Percentiles rank a stretch among this genome's conserved stretches.
phyloP scores from a whole-genome alignment of 1,284 basidiomycete species.

The Melampsora abietis-canadensis region DNA sequence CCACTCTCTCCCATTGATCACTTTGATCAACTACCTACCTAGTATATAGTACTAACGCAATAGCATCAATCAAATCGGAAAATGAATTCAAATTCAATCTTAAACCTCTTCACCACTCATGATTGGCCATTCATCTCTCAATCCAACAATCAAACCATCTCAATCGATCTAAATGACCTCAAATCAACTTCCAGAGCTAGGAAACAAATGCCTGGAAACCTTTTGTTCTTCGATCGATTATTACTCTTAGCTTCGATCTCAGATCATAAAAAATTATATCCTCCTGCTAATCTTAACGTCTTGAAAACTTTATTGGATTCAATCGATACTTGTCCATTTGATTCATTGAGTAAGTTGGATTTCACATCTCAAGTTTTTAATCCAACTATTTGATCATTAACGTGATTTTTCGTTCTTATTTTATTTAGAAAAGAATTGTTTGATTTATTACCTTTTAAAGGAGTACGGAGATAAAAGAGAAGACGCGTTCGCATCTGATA shows the following conservation, averaged over 20 bases:
- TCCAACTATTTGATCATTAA: background rate
- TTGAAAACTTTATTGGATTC: conserved; percentile 23
- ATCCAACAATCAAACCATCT: background rate
- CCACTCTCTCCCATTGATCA: no score
- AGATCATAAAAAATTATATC: conserved; percentile 22
- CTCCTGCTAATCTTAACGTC: conserved; percentile 21
- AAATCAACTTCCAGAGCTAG: conserved; percentile 13
- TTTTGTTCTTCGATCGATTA: conserved; percentile 38
- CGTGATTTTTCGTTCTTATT: no score
- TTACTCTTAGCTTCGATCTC: conserved; percentile 26
- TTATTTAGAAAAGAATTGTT: conserved; percentile 32
- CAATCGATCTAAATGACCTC: background rate
- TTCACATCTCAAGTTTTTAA: background rate
- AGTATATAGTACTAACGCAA: no score
- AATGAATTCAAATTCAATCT: no score
- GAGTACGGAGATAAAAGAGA: conserved; percentile 33
- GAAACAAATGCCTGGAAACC: conserved; percentile 14
- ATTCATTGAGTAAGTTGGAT: conserved; percentile 22
- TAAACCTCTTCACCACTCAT: conserved; percentile 20
- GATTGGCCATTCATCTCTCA: conserved; percentile 34
- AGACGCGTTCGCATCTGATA: conserved; percentile 23
- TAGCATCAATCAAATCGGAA: no score
- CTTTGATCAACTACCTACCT: no score
- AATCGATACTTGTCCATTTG: conserved; percentile 29
- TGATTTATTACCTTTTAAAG: conserved; percentile 41